A percentile compares a stretch with the other conserved stretches of the same genome.
phyloP scores from a whole-genome alignment of 805 yeast species.

The Spathaspora gorwiae region DNA sequence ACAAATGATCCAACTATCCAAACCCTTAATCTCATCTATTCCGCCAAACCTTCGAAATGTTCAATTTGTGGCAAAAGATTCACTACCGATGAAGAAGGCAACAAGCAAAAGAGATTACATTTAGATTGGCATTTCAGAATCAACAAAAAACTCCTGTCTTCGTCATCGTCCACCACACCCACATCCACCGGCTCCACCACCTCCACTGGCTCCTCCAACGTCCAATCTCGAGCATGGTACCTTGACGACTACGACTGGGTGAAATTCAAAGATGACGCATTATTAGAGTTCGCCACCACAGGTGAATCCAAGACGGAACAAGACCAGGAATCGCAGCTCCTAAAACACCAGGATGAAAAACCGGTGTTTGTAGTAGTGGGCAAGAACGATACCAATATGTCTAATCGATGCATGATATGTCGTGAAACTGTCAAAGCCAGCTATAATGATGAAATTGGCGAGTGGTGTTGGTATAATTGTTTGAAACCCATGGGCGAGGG shows the following conservation, averaged over 20 bases:
- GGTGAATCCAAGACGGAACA: conserved; percentile 2
- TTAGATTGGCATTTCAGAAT: conserved; percentile 96
- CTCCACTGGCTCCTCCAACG: conserved; percentile 20
- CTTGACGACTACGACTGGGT: conserved; percentile 69
- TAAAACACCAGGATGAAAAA: not conserved
- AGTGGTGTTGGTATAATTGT: conserved; percentile 43
- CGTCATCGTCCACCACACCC: conserved; percentile 11
- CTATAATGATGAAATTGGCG: conserved; percentile 41
- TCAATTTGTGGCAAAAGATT: conserved; percentile 87
- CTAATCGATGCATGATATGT: conserved; percentile 38
- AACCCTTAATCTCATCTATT: conserved; percentile 44
- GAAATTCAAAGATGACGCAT: conserved; percentile 61
- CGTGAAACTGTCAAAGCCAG: conserved; percentile 40
- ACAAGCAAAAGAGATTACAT: conserved; percentile 53
- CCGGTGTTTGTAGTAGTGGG: conserved; percentile 60
- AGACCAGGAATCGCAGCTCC: too few species aligned
- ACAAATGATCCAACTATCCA: conserved; percentile 28
- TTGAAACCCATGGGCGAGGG: conserved; percentile 34
- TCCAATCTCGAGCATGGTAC: conserved; percentile 82
- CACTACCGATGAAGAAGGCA: conserved; percentile 45
- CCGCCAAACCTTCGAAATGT: conserved; percentile 73
- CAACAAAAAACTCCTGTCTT: conserved; percentile 61
- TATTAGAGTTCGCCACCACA: conserved; percentile 31
- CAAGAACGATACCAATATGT: conserved; percentile 52
- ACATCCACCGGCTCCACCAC: not conserved